A percentile compares a stretch with the other conserved stretches of the same genome.
phyloP scores from a whole-genome alignment of 2,329 filamentous ascomycete species.

The Arthrobotrys sphaeroides region DNA sequence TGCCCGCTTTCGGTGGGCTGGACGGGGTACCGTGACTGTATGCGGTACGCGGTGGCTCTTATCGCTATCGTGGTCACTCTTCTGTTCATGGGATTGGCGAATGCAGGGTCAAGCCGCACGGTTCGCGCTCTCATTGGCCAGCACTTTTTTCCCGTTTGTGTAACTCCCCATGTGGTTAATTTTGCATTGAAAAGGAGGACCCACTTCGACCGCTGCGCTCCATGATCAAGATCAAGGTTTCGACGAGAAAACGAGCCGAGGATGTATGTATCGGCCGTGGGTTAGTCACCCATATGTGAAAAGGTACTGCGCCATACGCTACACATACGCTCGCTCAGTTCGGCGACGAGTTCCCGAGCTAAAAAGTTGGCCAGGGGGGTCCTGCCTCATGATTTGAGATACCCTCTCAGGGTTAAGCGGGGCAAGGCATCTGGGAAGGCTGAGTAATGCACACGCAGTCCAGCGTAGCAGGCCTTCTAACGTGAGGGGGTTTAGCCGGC shows the following conservation, averaged over 20 bases:
- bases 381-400: conserved; percentile 53
- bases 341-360: conserved; percentile 41
- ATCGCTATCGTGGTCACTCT: conserved; percentile 37
- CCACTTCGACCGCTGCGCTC: too few relatives aligned
- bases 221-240: background rate
- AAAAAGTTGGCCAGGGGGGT: conserved; percentile 18
- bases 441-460: conserved; percentile 42
- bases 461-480: background rate
- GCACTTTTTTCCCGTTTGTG: conserved; percentile 43
- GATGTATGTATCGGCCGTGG: background rate
- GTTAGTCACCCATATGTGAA: conserved; percentile 51
- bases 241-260: conserved; percentile 10
- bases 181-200: conserved; percentile 4
- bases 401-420: conserved; percentile 28
- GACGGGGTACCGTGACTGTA: conserved; percentile 21
- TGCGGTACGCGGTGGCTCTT: background rate
- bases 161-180: conserved; percentile 49
- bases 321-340: conserved; percentile 6
- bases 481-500: conserved; percentile 17
- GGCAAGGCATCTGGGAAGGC: conserved; percentile 40
- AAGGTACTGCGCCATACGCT: conserved; percentile 16
- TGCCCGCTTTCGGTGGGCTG: conserved; percentile 32
- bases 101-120: conserved; percentile 26
- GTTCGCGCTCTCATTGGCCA: conserved; percentile 32
- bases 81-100: conserved; percentile 37